Conservation (phyloP, 2,329 filamentous ascomycete genomes). For the Thielaviopsis euricoi region DNA sequence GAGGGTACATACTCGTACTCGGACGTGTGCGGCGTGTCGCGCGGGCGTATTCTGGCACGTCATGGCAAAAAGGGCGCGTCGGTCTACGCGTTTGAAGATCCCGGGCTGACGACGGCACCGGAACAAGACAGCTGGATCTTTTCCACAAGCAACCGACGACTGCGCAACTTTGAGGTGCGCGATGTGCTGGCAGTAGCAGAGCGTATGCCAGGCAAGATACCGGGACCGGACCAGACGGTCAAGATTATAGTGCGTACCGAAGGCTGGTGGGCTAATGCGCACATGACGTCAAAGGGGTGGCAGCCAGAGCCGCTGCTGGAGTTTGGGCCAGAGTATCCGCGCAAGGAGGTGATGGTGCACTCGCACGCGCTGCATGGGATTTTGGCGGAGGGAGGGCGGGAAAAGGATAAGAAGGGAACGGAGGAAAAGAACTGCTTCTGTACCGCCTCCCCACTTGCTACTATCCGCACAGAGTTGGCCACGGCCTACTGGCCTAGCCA, state of each 20-base stretch:
- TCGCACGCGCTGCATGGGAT: background rate
- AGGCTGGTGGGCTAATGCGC: constrained; percentile 4
- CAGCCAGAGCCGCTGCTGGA: background rate
- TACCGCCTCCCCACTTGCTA: background rate
- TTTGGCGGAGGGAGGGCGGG: background rate
- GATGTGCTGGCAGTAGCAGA: background rate
- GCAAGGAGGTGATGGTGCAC: background rate
- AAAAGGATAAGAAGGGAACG: background rate
- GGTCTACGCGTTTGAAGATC: constrained; percentile 12
- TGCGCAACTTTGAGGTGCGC: constrained; percentile 9
- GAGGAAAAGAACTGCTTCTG: background rate
- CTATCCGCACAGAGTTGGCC: background rate
- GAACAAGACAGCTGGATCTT: constrained; percentile 10
- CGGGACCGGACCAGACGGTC: background rate
- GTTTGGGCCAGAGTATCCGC: background rate
- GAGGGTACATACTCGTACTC: constrained; percentile 6
- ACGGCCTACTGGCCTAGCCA: background rate
- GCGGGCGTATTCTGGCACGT: constrained; percentile 3
- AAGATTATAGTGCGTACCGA: background rate
- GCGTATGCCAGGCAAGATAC: background rate
- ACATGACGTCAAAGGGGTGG: too few relatives aligned
- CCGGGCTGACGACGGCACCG: constrained; percentile 2
- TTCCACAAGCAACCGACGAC: constrained; percentile 6
- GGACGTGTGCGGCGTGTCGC: constrained; percentile 8
- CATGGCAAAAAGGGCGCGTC: background rate